Evolutionary conservation across 768 basidiomycete genomes (phyloP).

Genomic region (Lentinula raphanica): DNA sequence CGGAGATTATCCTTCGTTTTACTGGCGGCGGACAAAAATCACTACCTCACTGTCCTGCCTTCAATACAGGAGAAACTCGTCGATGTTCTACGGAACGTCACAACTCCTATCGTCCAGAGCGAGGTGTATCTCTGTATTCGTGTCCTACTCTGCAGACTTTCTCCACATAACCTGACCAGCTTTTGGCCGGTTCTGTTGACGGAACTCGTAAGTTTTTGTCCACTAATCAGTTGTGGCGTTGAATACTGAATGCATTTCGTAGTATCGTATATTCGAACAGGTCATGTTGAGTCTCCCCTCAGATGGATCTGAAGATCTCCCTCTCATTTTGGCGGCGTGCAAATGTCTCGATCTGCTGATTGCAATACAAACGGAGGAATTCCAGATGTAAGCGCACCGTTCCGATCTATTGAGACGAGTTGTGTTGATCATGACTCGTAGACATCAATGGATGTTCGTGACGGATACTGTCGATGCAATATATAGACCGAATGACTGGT

Average conservation of each 20-base stretch:
- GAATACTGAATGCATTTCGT: background rate
- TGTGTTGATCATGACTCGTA: conserved; percentile 18
- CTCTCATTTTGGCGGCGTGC: conserved; percentile 80
- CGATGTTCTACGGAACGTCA: conserved; percentile 77
- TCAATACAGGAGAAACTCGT: conserved; percentile 96
- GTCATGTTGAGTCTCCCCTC: conserved; percentile 63
- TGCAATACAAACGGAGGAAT: conserved; percentile 92
- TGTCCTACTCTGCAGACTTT: conserved; percentile 84
- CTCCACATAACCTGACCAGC: conserved; percentile 85
- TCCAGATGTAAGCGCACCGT: conserved; percentile 70
- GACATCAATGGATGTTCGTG: conserved; percentile 98
- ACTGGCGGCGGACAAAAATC: conserved; percentile 86
- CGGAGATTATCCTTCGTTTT: conserved; percentile 83
- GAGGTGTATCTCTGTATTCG: conserved; percentile 95
- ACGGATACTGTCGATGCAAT: conserved; percentile 96
- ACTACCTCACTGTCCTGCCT: conserved; percentile 84
- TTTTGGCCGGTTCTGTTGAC: conserved; percentile 96
- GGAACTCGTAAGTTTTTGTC: conserved; percentile 56
- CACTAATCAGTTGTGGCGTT: background rate
- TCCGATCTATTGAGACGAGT: background rate
- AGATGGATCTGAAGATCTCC: conserved; percentile 82
- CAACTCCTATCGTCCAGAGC: conserved; percentile 81
- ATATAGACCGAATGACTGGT: conserved; percentile 79
- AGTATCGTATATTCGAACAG: conserved; percentile 91
- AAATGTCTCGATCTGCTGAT: conserved; percentile 94